Evolutionary conservation across 768 basidiomycete genomes (phyloP), one percentile per base, ranked within the genome.

Genomic region (Nidularia sp.): DNA sequence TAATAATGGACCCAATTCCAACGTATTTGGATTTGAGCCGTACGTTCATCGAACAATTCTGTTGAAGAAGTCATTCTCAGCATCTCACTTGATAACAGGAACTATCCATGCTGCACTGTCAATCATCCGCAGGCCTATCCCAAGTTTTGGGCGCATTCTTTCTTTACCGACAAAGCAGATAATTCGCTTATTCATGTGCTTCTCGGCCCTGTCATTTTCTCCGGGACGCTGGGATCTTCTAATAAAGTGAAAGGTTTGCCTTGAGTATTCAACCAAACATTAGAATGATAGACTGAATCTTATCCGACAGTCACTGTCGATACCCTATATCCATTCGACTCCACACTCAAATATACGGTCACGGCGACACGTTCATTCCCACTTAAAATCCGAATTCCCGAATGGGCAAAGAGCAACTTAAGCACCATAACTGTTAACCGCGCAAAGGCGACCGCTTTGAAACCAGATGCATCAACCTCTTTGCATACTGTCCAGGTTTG

Each of bases 1-100:
- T 13, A 66, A 68, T 36, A 73, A 73, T 45, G 68, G 67, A 3
- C 69, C 69, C 1, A 66, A 71, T 45, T 71, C 69, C 0, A 75
- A 73, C 46, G 69, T 75, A 5, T 75, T 71, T 50, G 73, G 73
- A 1, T 73, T 73, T 48, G 73, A 74, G 55, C 73, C 73, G 71
- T 74, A 51, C 6, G 67, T 62, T 5, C 47, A 25, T 15, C 8
- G 15, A 0, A 34, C 6, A 5, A 5, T 6, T n/a, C 25, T 3
- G 2, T 9, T 29, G 39, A 4, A 8, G 39, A 4, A 8, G 25
- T 15, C 22, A n/a, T 2, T 8, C 12, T 45, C 25, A 54, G 13
- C 5, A 49, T n/a, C 22, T 32, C 31, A 39, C 7, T 34, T 32
- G 10, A 4, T 33, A 49, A 10, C 34, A 73, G 72, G 13, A 75